Evolutionary conservation across 1,284 basidiomycete genomes (phyloP), one percentile per base, ranked within the genome.

Genomic region (Apiotrichum gamsii): DNA sequence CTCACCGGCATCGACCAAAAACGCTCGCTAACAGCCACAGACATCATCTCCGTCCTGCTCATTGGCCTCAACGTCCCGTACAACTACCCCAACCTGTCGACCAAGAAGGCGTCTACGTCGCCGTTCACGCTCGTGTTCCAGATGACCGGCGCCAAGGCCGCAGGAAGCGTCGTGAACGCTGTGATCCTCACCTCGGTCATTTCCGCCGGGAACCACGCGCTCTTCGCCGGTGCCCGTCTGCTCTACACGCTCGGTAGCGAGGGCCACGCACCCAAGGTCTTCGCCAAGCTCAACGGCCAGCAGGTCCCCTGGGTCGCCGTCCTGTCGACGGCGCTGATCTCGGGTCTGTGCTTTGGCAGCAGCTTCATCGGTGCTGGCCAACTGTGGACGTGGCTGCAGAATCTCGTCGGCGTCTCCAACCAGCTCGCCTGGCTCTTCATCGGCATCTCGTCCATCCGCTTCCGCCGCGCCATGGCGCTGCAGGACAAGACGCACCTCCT

Each of bases 51-150:
- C 29, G 65, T 69, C 32, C 69, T 78, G 42, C 72, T 88, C 52
- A 85, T 90, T 54, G 87, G 87, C 37, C 72, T 90, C 18, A 78
- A 90, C 49, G 85, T 88, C 3, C 81, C 86, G 2, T 85, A 80
- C 37, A 80, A 78, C 62, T 75, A 83, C 51, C 78, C 90, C 18
- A 70, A 78, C 51, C 73, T 85, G 38, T 65, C 62, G 44, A 77
- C 52, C 44, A 60, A 79, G 18, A 83, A 78, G 30, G 86, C 86
- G 35, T 78, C 81, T 3, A 80, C 80, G 3, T 87, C 84, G 14
- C 87, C 87, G 0, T 90, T 88, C 69, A 87, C 89, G 50, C 85
- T 90, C 56, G 87, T 67, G 40, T 67, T 69, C 56, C 62, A 79
- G 57, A 78, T 76, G 39, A 83, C 87, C 2, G 83, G 85, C 23